Evolutionary conservation across 306 rosid species (phyloP), one percentile per base, ranked within the genome.

Genomic region (Malus fusca): DNA sequence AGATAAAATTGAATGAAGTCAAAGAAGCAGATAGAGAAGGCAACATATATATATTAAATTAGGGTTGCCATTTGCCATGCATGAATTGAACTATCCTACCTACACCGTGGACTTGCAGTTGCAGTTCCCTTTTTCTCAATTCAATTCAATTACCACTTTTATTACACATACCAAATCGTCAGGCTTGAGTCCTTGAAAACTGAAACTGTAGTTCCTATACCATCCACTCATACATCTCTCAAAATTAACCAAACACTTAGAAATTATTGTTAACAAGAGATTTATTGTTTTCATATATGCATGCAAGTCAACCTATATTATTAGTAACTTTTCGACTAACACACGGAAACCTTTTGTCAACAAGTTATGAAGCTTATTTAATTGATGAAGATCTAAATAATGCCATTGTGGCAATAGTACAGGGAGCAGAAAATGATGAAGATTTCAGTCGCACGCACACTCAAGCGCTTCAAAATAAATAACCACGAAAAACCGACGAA

Each of bases 1-100:
- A 68, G 14, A 30, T 30, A 51, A 63, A 75, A 73, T 68, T 73
- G 85, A 82, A 73, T 72, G 76, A 82, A 77, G 82, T 77, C 82
- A 82, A 68, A 62, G 79, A 68, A 62, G 68, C 58, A 58, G 72
- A 74, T 61, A 1, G 67, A 23, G 23, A 73, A 26, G 61, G 70
- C 73, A 55, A 67, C 81, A 61, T 60, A 61, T 9, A 35, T 5
- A 1, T 5, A 35, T 35, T 81, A 58, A 77, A 72, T 72, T 37
- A 51, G 71, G 69, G 23, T 44, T 37, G 55, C 21, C 19, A 7
- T 10, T 10, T 13, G 46, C 75, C 30, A 10, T 22, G 6, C 33
- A 26, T 61, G 68, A 30, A 63, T 14, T 15, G n/a, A 65, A 31
- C 69, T 9, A 15, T 6, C 68, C 8, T 35, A 65, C 69, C 69